Conservation (phyloP, 768 basidiomycete genomes). For the Epithele typhae region DNA sequence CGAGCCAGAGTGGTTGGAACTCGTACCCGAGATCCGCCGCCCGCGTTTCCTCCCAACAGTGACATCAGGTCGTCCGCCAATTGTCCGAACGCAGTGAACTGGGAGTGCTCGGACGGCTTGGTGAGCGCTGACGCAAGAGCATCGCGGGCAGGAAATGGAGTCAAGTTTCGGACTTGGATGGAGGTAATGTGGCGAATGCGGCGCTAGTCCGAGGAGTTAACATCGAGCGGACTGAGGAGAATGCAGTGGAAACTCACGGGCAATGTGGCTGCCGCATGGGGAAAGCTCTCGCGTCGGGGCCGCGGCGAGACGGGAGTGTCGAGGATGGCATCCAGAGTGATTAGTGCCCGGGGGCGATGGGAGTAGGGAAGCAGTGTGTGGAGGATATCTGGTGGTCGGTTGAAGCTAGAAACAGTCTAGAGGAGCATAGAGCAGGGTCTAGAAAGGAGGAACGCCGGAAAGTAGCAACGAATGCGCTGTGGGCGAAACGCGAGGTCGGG, state of each 20-base stretch:
- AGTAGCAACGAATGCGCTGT: not conserved
- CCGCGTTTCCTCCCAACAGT: slow-evolving; percentile 53
- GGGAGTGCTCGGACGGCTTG: slow-evolving; percentile 59
- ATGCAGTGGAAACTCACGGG: not conserved
- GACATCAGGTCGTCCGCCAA: slow-evolving; percentile 70
- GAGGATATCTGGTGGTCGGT: too few relatives aligned
- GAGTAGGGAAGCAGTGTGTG: too few relatives aligned
- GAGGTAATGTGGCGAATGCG: slow-evolving; percentile 70
- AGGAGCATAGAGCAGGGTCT: slow-evolving; percentile 2
- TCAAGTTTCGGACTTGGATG: slow-evolving; percentile 75
- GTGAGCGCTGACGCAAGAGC: slow-evolving; percentile 69
- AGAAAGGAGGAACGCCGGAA: not conserved
- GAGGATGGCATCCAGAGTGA: too few relatives aligned
- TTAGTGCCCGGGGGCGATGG: too few relatives aligned
- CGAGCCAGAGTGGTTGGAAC: slow-evolving; percentile 48
- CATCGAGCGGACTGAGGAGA: not conserved
- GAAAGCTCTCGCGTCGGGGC: not conserved
- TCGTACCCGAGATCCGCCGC: slow-evolving; percentile 51
- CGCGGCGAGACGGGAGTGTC: too few relatives aligned
- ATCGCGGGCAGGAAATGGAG: slow-evolving; percentile 81
- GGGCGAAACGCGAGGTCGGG: slow-evolving; percentile 1
- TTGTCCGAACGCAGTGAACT: slow-evolving; percentile 52
- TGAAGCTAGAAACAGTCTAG: too few relatives aligned
- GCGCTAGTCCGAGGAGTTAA: slow-evolving; percentile 34
- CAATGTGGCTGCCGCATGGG: not conserved